A percentile compares a stretch with the other conserved stretches of the same genome.
Conservation (phyloP, 2,329 filamentous ascomycete species). For the Hypoxylon sp. region DNA sequence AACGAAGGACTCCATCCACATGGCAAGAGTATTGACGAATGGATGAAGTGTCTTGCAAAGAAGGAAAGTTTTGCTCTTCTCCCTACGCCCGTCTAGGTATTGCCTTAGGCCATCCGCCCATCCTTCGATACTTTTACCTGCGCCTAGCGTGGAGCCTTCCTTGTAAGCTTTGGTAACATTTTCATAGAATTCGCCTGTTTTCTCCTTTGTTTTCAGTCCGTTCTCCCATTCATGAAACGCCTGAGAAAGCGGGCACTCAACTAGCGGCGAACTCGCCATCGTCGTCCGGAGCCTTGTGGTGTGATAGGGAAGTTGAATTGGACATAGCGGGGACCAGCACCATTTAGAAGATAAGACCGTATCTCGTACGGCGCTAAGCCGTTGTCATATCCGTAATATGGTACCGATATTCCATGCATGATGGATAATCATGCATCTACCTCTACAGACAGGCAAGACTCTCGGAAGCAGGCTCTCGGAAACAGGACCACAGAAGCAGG, state of each 20-base stretch:
- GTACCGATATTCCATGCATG: neutral
- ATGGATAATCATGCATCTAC: neutral
- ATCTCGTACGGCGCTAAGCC: neutral
- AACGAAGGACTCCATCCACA: conserved; percentile 1
- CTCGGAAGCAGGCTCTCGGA: neutral
- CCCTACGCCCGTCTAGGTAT: neutral
- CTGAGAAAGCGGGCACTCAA: neutral
- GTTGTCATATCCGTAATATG: neutral
- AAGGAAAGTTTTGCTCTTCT: neutral
- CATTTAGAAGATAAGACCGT: neutral
- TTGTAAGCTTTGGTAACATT: neutral
- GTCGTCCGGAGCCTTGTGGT: neutral
- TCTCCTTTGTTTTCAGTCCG: neutral
- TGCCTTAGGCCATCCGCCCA: neutral
- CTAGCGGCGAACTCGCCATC: neutral
- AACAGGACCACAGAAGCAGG: neutral
- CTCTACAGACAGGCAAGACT: neutral
- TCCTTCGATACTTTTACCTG: neutral
- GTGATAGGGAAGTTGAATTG: neutral
- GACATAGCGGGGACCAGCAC: neutral
- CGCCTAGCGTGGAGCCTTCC: neutral
- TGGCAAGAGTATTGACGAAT: neutral
- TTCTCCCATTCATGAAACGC: conserved; percentile 2
- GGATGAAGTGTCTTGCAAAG: neutral
- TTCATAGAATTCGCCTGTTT: conserved; percentile 2